Conservation (phyloP, 257 asterid species). For the Salvia miltiorrhiza region DNA sequence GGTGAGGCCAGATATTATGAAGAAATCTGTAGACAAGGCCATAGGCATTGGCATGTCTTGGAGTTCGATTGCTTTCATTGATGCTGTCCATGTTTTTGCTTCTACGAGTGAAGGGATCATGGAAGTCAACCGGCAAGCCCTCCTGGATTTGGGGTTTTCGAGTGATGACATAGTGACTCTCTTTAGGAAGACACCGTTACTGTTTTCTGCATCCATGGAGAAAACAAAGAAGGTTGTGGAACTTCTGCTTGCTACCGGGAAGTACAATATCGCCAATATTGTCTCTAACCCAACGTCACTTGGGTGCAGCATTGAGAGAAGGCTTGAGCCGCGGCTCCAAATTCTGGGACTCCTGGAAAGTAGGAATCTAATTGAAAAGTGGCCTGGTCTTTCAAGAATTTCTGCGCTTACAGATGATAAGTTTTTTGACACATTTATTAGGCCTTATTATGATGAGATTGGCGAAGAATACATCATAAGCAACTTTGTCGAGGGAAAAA, state of each 20-base stretch:
- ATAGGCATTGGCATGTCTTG: constrained; percentile 27
- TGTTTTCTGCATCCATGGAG: neutral
- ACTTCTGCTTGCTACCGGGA: constrained; percentile 17
- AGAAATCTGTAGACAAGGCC: constrained; percentile 13
- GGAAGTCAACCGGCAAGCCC: constrained; percentile 23
- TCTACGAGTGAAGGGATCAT: constrained; percentile 16
- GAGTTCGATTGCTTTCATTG: constrained; percentile 20
- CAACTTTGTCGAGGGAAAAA: neutral
- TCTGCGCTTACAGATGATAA: neutral
- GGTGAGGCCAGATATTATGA: neutral
- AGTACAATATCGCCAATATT: constrained; percentile 13
- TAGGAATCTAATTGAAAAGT: neutral
- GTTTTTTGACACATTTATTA: neutral
- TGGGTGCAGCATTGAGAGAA: constrained; percentile 10
- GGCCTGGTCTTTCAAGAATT: neutral
- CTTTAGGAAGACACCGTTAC: neutral
- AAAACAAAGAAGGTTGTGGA: neutral
- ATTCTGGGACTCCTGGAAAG: neutral
- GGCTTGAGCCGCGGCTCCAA: neutral
- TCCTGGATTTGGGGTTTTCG: constrained; percentile 9
- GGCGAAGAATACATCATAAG: neutral
- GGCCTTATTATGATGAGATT: neutral
- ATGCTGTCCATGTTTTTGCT: constrained; percentile 19
- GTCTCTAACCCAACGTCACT: constrained; percentile 16
- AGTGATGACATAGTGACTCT: neutral